Percentiles rank a stretch among this genome's conserved stretches.
Evolutionary conservation across 225 moss, liverwort and hornwort genomes (phyloP).

Genomic region (Marchantia polymorpha): DNA sequence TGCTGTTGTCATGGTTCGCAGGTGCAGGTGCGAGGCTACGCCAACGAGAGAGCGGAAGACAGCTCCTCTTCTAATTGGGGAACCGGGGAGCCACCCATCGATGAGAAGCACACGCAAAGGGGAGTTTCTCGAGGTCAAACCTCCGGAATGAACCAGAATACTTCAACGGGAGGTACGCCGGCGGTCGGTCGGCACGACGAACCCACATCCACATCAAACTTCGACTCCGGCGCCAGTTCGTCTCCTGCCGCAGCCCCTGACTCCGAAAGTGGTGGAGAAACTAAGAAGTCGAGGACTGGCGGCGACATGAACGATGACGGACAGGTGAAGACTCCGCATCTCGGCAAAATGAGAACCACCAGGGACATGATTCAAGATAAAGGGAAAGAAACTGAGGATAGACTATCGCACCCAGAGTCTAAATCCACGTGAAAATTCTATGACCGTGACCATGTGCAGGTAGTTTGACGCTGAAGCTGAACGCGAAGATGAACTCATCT

Average conservation of each 20-base stretch:
- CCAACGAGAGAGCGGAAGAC: constrained; percentile 15
- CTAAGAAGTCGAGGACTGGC: constrained; percentile 44
- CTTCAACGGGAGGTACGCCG: background rate
- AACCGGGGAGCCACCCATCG: constrained; percentile 30
- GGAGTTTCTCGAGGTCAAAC: constrained; percentile 9
- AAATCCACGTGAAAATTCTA: background rate
- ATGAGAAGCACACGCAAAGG: constrained; percentile 26
- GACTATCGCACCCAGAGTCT: constrained; percentile 4
- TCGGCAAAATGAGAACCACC: constrained; percentile 34
- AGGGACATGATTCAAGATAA: constrained; percentile 27
- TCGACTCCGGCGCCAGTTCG: constrained; percentile 11
- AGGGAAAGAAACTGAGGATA: constrained; percentile 35
- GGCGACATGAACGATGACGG: constrained; percentile 47
- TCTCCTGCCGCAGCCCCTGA: background rate
- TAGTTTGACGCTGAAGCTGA: no score
- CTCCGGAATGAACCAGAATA: background rate
- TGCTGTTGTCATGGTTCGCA: background rate
- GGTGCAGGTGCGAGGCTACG: constrained; percentile 17
- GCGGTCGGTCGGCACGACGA: constrained; percentile 19
- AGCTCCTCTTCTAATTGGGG: constrained; percentile 26
- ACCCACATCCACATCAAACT: constrained; percentile 16
- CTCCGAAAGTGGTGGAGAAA: background rate
- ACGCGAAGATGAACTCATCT: no score
- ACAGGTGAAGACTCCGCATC: constrained; percentile 41
- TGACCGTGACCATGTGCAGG: no score